phyloP scores from a whole-genome alignment of 805 yeast genomes.

The Maudiozyma pseudohumilis region DNA sequence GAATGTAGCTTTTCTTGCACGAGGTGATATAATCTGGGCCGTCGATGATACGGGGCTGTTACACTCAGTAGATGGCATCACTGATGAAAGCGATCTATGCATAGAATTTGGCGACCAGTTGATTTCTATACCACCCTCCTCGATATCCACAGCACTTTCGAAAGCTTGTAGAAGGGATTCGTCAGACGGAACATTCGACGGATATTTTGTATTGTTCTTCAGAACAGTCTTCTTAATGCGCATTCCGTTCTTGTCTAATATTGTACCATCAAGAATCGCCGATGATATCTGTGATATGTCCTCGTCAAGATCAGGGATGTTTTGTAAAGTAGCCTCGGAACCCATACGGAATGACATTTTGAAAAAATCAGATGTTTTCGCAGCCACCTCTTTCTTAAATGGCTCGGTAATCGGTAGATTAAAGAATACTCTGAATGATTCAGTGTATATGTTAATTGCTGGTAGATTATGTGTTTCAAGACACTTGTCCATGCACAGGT shows the following conservation, averaged over 20 bases:
- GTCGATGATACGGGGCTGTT: background rate
- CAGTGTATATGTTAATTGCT: slow-evolving; percentile 29
- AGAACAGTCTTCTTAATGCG: slow-evolving; percentile 5
- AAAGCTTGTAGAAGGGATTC: slow-evolving; percentile 1
- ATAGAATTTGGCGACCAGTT: slow-evolving; percentile 6
- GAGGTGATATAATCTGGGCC: slow-evolving; percentile 4
- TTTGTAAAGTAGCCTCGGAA: slow-evolving; percentile 20
- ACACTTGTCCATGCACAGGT: slow-evolving; percentile 12
- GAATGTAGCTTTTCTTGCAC: slow-evolving; percentile 6
- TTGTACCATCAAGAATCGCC: slow-evolving; percentile 20
- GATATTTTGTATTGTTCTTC: slow-evolving; percentile 5
- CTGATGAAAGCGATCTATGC: slow-evolving; percentile 7
- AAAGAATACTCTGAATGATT: slow-evolving; percentile 30
- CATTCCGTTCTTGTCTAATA: slow-evolving; percentile 14
- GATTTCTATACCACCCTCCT: background rate
- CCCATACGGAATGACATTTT: slow-evolving; percentile 23
- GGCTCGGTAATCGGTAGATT: slow-evolving; percentile 22
- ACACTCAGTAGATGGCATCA: background rate
- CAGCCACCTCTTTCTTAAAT: slow-evolving; percentile 20
- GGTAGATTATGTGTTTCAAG: slow-evolving; percentile 10
- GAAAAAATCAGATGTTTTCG: slow-evolving; percentile 24
- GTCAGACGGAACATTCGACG: slow-evolving; percentile 8
- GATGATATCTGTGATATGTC: slow-evolving; percentile 19
- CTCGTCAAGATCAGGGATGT: slow-evolving; percentile 18
- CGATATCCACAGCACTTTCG: background rate